Conservation (phyloP, 2,329 filamentous ascomycete species). For the Chrysoporthe deuterocubensis region DNA sequence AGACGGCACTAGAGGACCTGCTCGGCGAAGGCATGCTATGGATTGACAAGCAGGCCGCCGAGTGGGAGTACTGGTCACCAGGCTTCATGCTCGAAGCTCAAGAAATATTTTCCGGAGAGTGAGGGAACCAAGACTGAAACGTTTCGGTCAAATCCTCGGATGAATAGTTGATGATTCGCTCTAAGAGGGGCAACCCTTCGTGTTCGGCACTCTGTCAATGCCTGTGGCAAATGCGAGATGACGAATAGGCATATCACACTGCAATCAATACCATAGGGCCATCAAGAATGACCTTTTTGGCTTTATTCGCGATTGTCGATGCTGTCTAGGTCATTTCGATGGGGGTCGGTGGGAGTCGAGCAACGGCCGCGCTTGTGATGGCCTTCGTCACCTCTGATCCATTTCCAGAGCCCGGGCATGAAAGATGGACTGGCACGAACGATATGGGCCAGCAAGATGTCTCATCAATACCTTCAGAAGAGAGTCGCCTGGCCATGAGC, state of each 20-base stretch:
- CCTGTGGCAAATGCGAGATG: not conserved
- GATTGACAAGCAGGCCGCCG: conserved; percentile 83
- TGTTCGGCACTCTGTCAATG: not conserved
- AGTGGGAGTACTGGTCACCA: conserved; percentile 94
- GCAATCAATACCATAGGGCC: not conserved
- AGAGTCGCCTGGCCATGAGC: not conserved
- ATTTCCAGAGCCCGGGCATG: not conserved
- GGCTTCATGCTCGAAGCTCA: conserved; percentile 65
- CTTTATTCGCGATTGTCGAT: not conserved
- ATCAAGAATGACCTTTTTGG: not conserved
- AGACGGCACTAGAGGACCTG: conserved; percentile 88
- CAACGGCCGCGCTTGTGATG: not conserved
- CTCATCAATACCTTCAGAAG: not conserved
- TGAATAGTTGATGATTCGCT: not conserved
- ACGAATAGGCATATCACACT: not conserved
- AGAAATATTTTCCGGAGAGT: conserved; percentile 31
- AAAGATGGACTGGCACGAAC: not conserved
- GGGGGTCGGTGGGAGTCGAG: not conserved
- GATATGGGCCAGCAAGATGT: not conserved
- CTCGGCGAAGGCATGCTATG: conserved; percentile 89
- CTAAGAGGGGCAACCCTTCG: not conserved
- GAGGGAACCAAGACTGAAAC: not conserved
- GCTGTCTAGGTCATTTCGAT: not conserved
- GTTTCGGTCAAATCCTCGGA: not conserved
- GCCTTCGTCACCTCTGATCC: not conserved